phyloP scores from a whole-genome alignment of 2,329 filamentous ascomycete genomes.

The Neopestalotiopsis rosae region DNA sequence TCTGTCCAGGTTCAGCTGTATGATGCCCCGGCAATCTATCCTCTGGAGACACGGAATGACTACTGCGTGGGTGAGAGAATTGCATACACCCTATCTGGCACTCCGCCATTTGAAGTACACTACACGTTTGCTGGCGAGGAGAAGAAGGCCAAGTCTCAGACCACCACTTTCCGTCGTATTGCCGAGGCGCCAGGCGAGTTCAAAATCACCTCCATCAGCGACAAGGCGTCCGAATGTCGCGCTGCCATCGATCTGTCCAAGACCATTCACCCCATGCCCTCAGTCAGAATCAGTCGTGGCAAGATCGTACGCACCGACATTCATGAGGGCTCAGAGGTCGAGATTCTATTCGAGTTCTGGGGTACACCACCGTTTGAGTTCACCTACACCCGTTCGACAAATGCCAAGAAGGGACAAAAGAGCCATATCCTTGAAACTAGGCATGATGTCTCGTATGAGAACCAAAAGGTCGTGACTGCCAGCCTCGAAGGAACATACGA shows the following conservation, averaged over 20 bases:
- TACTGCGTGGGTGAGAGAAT: constrained; percentile 97
- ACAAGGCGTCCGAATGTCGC: constrained; percentile 87
- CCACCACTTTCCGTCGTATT: constrained; percentile 88
- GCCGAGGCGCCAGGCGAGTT: constrained; percentile 92
- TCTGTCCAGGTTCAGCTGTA: constrained; percentile 91
- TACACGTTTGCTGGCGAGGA: constrained; percentile 85
- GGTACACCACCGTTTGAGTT: constrained; percentile 97
- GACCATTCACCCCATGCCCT: constrained; percentile 88
- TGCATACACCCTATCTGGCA: constrained; percentile 88
- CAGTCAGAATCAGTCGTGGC: constrained; percentile 87
- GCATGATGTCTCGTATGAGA: constrained; percentile 83
- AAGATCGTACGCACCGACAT: constrained; percentile 85
- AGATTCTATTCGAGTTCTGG: constrained; percentile 94
- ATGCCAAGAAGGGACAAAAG: constrained; percentile 79
- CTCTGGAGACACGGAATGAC: constrained; percentile 82
- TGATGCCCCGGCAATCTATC: constrained; percentile 88
- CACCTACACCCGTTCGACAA: constrained; percentile 91
- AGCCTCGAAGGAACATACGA: constrained; percentile 97
- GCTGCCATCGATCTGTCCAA: constrained; percentile 80
- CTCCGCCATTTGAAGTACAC: constrained; percentile 88
- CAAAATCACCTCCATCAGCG: constrained; percentile 82
- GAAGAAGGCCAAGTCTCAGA: constrained; percentile 79
- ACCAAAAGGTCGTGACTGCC: constrained; percentile 80
- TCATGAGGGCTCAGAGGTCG: constrained; percentile 92
- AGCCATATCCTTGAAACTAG: constrained; percentile 86